Percentiles rank a stretch among this genome's conserved stretches.
These are phyloP conservation scores for Aureobasidium subglaciale DNA, from an alignment of 2,329 filamentous ascomycete species.

Conservation along the genomic window DNA sequence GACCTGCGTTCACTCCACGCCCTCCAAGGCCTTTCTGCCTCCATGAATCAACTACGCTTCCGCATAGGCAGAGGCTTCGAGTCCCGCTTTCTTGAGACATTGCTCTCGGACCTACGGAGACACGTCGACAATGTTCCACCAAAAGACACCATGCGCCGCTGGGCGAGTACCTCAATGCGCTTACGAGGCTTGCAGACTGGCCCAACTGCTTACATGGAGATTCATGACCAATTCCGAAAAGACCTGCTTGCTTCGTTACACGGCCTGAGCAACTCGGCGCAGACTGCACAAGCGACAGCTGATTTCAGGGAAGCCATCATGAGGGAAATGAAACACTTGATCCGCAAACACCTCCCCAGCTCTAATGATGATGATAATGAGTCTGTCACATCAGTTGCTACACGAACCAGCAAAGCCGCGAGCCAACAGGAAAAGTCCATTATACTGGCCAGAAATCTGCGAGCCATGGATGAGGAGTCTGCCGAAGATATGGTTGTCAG, in stretches of 20 bases:
- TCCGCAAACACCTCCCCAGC: slow-evolving; percentile 78
- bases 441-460: slow-evolving; percentile 78
- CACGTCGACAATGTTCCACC: slow-evolving; percentile 68
- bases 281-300: slow-evolving; percentile 73
- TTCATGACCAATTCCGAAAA: slow-evolving; percentile 62
- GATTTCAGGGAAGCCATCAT: slow-evolving; percentile 78
- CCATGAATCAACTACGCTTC: slow-evolving; percentile 66
- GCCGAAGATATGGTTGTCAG: slow-evolving; percentile 75
- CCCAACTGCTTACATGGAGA: slow-evolving; percentile 71
- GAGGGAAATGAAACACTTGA: slow-evolving; percentile 77
- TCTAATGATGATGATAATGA: slow-evolving; percentile 91
- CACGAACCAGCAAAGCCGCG: slow-evolving; percentile 59
- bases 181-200: slow-evolving; percentile 59
- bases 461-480: slow-evolving; percentile 73
- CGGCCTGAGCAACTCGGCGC: slow-evolving; percentile 73
- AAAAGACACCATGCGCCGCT: slow-evolving; percentile 71
- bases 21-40: slow-evolving; percentile 69
- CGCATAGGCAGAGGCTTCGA: slow-evolving; percentile 87
- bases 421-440: slow-evolving; percentile 85
- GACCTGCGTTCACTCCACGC: slow-evolving; percentile 74
- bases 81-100: slow-evolving; percentile 64
- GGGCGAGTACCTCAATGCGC: slow-evolving; percentile 70
- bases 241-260: slow-evolving; percentile 64
- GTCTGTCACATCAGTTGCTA: slow-evolving; percentile 57
- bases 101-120: slow-evolving; percentile 72